Evolutionary conservation across 148 eudicot species (phyloP).

Genomic region (Rhododendron molle): DNA sequence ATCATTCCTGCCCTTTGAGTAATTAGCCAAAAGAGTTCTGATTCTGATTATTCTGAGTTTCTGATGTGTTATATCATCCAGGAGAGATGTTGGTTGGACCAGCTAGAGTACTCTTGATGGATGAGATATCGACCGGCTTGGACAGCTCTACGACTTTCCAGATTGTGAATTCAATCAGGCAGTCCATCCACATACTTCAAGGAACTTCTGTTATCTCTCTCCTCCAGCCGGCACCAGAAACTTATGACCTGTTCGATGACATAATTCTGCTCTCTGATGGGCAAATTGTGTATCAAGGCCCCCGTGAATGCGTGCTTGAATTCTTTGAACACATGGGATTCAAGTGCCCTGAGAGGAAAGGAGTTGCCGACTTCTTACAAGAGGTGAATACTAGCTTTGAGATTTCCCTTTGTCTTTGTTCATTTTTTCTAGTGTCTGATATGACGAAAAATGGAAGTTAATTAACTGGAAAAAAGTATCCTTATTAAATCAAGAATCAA

Average conservation of each 20-base stretch:
- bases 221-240: conserved; percentile 90
- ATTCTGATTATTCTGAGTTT: background rate
- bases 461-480: background rate
- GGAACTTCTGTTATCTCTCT: conserved; percentile 81
- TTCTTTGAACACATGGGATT: conserved; percentile 87
- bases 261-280: conserved; percentile 84
- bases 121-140: conserved; percentile 87
- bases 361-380: conserved; percentile 88
- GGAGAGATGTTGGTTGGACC: conserved; percentile 97
- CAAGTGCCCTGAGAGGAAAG: conserved; percentile 86
- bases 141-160: conserved; percentile 90
- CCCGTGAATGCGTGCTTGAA: conserved; percentile 71
- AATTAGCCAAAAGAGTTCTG: background rate
- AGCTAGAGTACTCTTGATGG: conserved; percentile 84
- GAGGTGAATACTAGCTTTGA: conserved; percentile 38
- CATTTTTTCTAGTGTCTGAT: background rate
- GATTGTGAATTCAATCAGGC: conserved; percentile 74
- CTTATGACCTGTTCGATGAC: conserved; percentile 79
- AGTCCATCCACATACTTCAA: conserved; percentile 74
- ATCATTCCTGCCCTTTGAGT: no score
- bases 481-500: no score
- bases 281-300: conserved; percentile 83
- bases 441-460: background rate
- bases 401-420: background rate
- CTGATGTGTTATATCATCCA: conserved; percentile 20